These are phyloP conservation scores for Nepenthes mirabilis DNA, from an alignment of 148 eudicot genomes.

Conservation along the genomic window DNA sequence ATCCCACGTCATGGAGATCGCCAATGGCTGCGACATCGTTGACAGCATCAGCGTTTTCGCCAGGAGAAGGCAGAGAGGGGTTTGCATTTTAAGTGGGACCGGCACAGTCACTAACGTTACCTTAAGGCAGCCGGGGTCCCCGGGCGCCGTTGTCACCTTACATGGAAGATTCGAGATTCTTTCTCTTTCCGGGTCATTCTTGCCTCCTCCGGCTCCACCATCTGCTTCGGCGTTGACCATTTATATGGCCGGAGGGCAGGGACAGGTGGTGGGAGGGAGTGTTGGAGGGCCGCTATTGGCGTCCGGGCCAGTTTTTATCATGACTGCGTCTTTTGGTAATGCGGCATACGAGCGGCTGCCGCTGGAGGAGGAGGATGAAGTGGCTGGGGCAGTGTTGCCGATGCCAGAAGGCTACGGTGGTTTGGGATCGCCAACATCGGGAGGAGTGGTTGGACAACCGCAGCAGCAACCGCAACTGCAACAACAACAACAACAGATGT, in stretches of 20 bases:
- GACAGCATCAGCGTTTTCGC: constrained; percentile 36
- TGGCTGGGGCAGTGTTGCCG: not conserved
- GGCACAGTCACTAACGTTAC: constrained; percentile 47
- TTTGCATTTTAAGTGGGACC: constrained; percentile 37
- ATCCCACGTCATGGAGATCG: constrained; percentile 49
- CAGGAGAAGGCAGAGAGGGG: constrained; percentile 32
- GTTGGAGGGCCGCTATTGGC: constrained; percentile 45
- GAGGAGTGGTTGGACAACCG: constrained; percentile 9
- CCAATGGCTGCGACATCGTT: constrained; percentile 33
- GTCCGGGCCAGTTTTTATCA: constrained; percentile 46
- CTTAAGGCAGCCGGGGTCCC: constrained; percentile 30
- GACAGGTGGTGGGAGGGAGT: constrained; percentile 50
- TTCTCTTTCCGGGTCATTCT: constrained; percentile 36
- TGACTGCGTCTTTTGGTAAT: constrained; percentile 51
- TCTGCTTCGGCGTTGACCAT: constrained; percentile 42
- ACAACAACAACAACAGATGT: constrained; percentile 8
- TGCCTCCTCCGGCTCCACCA: constrained; percentile 54
- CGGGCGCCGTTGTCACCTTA: constrained; percentile 31
- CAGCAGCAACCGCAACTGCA: constrained; percentile 13
- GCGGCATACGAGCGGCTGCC: constrained; percentile 61
- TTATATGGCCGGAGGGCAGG: constrained; percentile 50
- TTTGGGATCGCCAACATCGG: constrained; percentile 14
- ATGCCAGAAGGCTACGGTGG: constrained; percentile 8
- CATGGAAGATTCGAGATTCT: constrained; percentile 50
- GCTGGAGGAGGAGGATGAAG: constrained; percentile 34